phyloP scores from a whole-genome alignment of 2,329 filamentous ascomycete genomes.

The Fusarium buxicola region DNA sequence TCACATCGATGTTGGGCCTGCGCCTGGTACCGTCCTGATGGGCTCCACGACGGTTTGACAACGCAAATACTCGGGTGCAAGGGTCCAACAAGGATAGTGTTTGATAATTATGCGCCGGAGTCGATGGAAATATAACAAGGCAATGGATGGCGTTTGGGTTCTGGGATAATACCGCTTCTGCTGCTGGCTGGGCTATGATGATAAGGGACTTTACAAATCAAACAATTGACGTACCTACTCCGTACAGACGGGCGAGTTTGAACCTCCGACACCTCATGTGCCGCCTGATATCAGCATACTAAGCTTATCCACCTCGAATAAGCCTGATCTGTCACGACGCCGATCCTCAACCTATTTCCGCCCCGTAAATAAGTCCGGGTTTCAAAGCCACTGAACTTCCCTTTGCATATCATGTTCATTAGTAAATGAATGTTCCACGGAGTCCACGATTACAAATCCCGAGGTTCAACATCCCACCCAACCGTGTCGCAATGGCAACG shows the following conservation, averaged over 20 bases:
- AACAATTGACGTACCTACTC: too few relatives aligned
- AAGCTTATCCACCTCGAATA: not conserved
- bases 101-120: not conserved
- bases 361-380: not conserved
- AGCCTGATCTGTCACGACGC: not conserved
- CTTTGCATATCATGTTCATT: not conserved
- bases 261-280: not conserved
- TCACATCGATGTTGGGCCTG: conserved; percentile 45
- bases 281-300: not conserved
- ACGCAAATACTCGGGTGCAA: too few relatives aligned
- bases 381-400: not conserved
- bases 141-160: conserved; percentile 9
- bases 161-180: not conserved
- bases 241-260: too few relatives aligned
- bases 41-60: conserved; percentile 36
- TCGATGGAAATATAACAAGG: not conserved
- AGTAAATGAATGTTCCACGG: conserved; percentile 30
- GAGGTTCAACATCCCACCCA: not conserved
- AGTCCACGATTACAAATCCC: conserved; percentile 24
- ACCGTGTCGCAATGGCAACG: not conserved
- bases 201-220: too few relatives aligned
- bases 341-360: not conserved
- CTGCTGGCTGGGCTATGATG: too few relatives aligned
- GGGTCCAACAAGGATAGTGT: not conserved
- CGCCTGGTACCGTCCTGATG: conserved; percentile 42